These are phyloP conservation scores for Dactylellina parvicollis DNA, from an alignment of 2,329 filamentous ascomycete genomes.

Conservation along the genomic window DNA sequence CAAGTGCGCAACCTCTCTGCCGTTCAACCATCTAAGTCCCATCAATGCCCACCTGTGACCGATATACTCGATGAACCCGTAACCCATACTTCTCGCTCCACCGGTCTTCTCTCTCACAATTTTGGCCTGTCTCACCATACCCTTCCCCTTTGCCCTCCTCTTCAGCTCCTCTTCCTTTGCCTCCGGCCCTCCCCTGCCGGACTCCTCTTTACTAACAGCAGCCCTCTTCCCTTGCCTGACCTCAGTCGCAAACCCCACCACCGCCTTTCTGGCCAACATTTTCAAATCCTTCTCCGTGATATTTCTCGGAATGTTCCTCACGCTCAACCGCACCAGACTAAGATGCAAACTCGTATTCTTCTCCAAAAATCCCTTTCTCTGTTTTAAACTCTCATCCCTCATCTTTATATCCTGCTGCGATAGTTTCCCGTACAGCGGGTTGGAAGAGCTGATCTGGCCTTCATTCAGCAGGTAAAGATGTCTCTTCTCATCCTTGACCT, in stretches of 20 bases:
- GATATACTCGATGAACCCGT: constrained; percentile 96
- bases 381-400: constrained; percentile 84
- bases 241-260: constrained; percentile 92
- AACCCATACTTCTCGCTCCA: constrained; percentile 84
- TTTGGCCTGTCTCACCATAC: constrained; percentile 90
- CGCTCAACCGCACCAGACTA: constrained; percentile 85
- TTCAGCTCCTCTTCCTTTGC: constrained; percentile 82
- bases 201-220: constrained; percentile 88
- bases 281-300: constrained; percentile 89
- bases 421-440: constrained; percentile 78
- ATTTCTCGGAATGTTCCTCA: constrained; percentile 88
- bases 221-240: constrained; percentile 80
- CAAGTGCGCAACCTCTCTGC: constrained; percentile 69
- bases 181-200: constrained; percentile 78
- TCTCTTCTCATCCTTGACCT: constrained; percentile 85
- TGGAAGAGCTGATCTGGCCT: constrained; percentile 77
- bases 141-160: constrained; percentile 83
- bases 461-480: constrained; percentile 87
- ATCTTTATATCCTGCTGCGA: constrained; percentile 83
- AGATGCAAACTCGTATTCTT: constrained; percentile 88
- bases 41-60: constrained; percentile 94
- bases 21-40: constrained; percentile 93
- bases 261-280: constrained; percentile 85
- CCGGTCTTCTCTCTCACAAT: constrained; percentile 91
- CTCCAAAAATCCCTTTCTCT: constrained; percentile 90